These are phyloP conservation scores for Ilex paraguariensis DNA, from an alignment of 305 asterid genomes.

Conservation along the genomic window DNA sequence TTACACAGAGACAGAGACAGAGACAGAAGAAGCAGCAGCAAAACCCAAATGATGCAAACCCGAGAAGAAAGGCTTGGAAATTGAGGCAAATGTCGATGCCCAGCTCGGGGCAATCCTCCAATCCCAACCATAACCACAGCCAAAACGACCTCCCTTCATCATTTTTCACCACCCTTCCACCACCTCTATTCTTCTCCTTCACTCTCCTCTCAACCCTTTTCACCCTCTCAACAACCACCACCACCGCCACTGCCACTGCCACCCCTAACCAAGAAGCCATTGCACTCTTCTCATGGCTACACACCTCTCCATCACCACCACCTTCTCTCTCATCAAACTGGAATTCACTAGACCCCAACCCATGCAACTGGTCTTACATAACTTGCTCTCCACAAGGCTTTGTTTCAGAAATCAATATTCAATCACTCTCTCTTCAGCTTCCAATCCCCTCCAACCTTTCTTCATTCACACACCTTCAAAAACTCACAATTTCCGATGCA, in stretches of 20 bases:
- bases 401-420: conserved; percentile 49
- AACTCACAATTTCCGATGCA: conserved; percentile 48
- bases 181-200: conserved; percentile 2
- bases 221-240: background rate
- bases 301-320: conserved; percentile 36
- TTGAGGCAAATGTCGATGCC: conserved; percentile 68
- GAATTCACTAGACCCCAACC: conserved; percentile 46
- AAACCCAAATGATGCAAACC: conserved; percentile 44
- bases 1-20: background rate
- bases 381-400: conserved; percentile 35
- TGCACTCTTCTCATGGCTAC: conserved; percentile 63
- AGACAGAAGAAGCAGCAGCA: conserved; percentile 6
- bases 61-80: conserved; percentile 46
- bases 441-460: conserved; percentile 76
- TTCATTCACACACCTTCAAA: conserved; percentile 39
- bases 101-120: conserved; percentile 85
- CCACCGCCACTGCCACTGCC: conserved; percentile 13
- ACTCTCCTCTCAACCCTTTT: conserved; percentile 22
- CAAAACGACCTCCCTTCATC: conserved; percentile 21
- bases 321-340: conserved; percentile 40
- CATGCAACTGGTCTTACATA: conserved; percentile 69
- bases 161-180: conserved; percentile 16
- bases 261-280: conserved; percentile 35
- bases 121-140: conserved; percentile 28
- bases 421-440: conserved; percentile 38